phyloP scores from a whole-genome alignment of 2,329 filamentous ascomycete genomes.

The Ophiobolus disseminans region DNA sequence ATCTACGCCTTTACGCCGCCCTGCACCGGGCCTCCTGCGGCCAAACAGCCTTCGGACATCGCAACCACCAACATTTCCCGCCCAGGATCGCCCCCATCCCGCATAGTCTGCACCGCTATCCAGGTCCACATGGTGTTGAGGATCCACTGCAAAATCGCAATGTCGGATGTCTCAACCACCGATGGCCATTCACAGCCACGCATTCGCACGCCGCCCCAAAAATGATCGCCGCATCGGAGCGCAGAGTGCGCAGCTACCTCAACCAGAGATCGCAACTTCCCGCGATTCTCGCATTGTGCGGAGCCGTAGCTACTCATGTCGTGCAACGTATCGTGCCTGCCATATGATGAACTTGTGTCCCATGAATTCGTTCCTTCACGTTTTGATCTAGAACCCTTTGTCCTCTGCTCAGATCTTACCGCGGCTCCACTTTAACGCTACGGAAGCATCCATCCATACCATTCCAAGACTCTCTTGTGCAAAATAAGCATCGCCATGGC shows the following conservation, averaged over 20 bases:
- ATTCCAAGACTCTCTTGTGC: slow-evolving; percentile 10
- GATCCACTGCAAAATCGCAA: background rate
- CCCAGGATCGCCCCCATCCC: background rate
- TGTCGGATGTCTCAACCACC: background rate
- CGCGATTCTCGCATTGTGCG: background rate
- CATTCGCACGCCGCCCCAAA: background rate
- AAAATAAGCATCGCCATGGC: slow-evolving; percentile 29
- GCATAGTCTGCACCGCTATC: background rate
- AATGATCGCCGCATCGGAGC: too few species aligned
- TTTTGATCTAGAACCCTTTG: background rate
- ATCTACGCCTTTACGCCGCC: too few species aligned
- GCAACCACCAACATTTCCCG: too few species aligned
- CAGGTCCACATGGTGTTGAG: background rate
- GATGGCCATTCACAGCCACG: background rate
- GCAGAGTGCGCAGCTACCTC: background rate
- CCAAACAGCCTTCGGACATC: too few species aligned
- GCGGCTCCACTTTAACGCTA: background rate
- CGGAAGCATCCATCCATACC: background rate
- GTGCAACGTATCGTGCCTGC: background rate
- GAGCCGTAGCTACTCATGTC: background rate
- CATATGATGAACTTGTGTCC: background rate
- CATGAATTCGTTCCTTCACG: background rate
- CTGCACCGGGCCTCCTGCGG: too few species aligned
- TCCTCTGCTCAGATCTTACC: slow-evolving; percentile 1
- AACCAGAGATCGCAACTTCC: background rate